These are phyloP conservation scores for Fusarium globosum DNA, from an alignment of 2,329 filamentous ascomycete genomes.

Conservation along the genomic window DNA sequence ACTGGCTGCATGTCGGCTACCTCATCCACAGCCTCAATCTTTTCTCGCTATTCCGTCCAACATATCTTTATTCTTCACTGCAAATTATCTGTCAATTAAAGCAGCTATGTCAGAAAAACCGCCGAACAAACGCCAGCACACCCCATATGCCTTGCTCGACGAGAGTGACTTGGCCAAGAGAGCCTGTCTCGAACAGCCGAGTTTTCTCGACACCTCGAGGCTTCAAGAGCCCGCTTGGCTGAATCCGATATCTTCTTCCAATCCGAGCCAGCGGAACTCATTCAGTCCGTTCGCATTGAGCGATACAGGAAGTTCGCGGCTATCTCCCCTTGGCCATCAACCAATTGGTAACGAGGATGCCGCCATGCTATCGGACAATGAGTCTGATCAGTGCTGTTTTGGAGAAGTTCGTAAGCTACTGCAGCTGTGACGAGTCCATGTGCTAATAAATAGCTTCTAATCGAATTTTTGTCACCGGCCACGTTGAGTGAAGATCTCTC, in stretches of 20 bases:
- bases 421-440: rapidly evolving
- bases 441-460: not conserved
- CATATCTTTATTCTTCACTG: not conserved
- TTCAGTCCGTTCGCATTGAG: not conserved
- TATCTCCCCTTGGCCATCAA: rapidly evolving
- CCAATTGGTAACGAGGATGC: not conserved
- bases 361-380: not conserved
- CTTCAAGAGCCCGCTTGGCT: not conserved
- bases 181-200: not conserved
- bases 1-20: not conserved
- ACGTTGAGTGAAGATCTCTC: not conserved
- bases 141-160: rapidly evolving
- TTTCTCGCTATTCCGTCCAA: not conserved
- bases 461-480: not conserved
- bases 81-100: too few species aligned
- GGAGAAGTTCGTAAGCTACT: not conserved
- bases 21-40: not conserved
- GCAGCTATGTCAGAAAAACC: not conserved
- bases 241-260: not conserved
- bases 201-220: not conserved
- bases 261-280: not conserved
- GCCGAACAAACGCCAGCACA: not conserved
- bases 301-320: not conserved
- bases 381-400: not conserved
- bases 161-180: not conserved